Evolutionary conservation across 805 yeast genomes (phyloP), one percentile per base, ranked within the genome.

Genomic region (Starmerella floris): DNA sequence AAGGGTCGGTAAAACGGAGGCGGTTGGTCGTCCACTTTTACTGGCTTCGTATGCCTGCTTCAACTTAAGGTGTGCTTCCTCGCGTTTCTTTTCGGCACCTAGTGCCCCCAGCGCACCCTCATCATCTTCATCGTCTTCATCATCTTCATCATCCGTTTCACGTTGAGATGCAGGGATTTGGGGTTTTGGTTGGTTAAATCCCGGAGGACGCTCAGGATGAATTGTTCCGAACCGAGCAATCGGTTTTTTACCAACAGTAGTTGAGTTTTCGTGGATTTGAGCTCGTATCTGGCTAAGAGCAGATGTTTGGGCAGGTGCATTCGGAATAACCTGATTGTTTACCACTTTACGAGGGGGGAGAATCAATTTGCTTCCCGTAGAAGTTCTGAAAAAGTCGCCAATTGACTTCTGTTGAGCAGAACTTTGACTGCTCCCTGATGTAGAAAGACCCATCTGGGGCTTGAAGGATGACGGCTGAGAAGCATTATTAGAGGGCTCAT

Each of bases 201-300:
- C 76, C 1, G 73, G 62, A 0, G 67, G 65, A 15, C 75, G 59
- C 3, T 76, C 66, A 2, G 78, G 77, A 10, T 35, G 26, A 11
- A 19, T 23, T 35, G 23, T 10, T 19, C 34, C 34, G 17, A 31
- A 17, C 8, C 17, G 11, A 5, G 32, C 17, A 30, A n/a, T 9
- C 15, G 17, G 17, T 19, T 10, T 11, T 5, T 33, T 23, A 9
- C 17, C 16, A 13, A 6, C 11, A n/a, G 21, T 16, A 21, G 31
- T 11, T 9, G 16, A 3, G 15, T 16, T 27, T 17, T 35, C 35
- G 22, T 20, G 16, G 22, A 45, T 21, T 21, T 39, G 44, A 13
- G 44, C 39, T 23, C 35, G 25, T 11, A 46, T 35, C 30, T 30
- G n/a, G 23, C 39, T 35, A 17, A 46, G 25, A 2, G 31, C 38